Base-by-base conservation (phyloP, 495 filamentous ascomycete species). In the Penicillium diatomitis region DNA sequence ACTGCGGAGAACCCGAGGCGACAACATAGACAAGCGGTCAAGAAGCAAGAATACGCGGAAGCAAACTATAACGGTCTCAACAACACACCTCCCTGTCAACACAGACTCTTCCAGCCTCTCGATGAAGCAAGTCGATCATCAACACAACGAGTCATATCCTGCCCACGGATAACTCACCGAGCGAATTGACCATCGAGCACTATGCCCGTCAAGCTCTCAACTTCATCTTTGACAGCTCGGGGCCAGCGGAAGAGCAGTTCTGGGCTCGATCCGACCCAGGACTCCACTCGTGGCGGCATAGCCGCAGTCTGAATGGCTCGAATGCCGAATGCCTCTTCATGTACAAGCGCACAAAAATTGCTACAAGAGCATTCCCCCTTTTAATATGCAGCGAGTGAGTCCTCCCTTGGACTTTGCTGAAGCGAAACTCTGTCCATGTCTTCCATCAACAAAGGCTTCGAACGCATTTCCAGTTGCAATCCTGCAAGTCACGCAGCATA, bases 181-280 rank as follows among this genome's bases (percentile, higher is more conserved):
- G n/a, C 7, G 31, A 41, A 29, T n/a, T 6, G 8, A 9, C 4
- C 11, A 32, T 11, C 40, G 32, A n/a, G 7, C 40, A 42, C 9
- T 10, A 11, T 40, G 38, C 6, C 8, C 28, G 5, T 42, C 0
- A 8, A 20, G 4, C 29, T 6, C 8, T 10, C 9, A 31, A 6
- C 40, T 42, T 42, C 7, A 31, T 30, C 5, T 9, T 42, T 30
- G 40, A 27, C 41, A 44, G 44, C 33, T 20, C 44, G 44, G 44
- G 44, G 37, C 2, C 32, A 36, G 44, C 44, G 44, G 44, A 46
- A 45, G 42, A 45, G 20, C 20, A 45, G 42, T 27, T 35, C 27
- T 27, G 42, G 51, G 41, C 48, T 49, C 51, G 51, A 44, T 45
- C 51, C 47, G 51, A 47, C 20, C 52, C 46, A 46, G 32, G 48